These are phyloP conservation scores for Trichophyton verrucosum DNA, from an alignment of 2,329 filamentous ascomycete species.

Conservation along the genomic window DNA sequence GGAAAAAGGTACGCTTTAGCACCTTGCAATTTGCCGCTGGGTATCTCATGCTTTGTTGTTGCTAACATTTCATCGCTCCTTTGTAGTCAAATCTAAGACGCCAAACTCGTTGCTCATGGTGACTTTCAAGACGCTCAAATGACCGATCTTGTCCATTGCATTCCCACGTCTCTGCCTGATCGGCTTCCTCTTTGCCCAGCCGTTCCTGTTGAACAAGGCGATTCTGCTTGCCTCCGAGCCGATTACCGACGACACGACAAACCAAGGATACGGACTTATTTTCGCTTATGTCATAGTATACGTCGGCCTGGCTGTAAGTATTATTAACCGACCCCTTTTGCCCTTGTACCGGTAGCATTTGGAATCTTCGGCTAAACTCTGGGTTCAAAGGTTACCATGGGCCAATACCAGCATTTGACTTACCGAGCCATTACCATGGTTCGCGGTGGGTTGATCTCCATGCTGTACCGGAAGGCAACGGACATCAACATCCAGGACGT, in stretches of 20 bases:
- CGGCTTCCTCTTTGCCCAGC: slow-evolving; percentile 28
- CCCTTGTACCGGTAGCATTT: too few species aligned
- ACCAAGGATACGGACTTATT: slow-evolving; percentile 33
- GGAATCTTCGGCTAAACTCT: background rate
- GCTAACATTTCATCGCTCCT: slow-evolving; percentile 2
- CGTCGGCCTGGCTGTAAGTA: slow-evolving; percentile 28
- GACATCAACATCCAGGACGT: slow-evolving; percentile 23
- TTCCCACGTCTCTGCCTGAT: slow-evolving; percentile 25
- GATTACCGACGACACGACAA: slow-evolving; percentile 19
- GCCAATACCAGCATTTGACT: slow-evolving; percentile 31
- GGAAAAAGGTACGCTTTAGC: slow-evolving; percentile 25
- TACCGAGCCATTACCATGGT: slow-evolving; percentile 35
- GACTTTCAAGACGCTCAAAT: slow-evolving; percentile 23
- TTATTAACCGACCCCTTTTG: too few species aligned
- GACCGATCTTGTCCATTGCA: slow-evolving; percentile 23
- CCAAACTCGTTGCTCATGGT: slow-evolving; percentile 22
- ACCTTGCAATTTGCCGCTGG: slow-evolving; percentile 3
- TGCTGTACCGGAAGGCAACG: slow-evolving; percentile 39
- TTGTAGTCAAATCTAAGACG: slow-evolving; percentile 18
- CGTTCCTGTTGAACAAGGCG: slow-evolving; percentile 27
- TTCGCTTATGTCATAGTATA: slow-evolving; percentile 35
- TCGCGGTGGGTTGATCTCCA: slow-evolving; percentile 33
- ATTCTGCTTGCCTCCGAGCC: slow-evolving; percentile 23
- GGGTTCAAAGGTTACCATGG: slow-evolving; percentile 24
- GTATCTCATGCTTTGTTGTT: background rate